Conservation (phyloP, 306 rosid species). For the Biancaea sappan region DNA sequence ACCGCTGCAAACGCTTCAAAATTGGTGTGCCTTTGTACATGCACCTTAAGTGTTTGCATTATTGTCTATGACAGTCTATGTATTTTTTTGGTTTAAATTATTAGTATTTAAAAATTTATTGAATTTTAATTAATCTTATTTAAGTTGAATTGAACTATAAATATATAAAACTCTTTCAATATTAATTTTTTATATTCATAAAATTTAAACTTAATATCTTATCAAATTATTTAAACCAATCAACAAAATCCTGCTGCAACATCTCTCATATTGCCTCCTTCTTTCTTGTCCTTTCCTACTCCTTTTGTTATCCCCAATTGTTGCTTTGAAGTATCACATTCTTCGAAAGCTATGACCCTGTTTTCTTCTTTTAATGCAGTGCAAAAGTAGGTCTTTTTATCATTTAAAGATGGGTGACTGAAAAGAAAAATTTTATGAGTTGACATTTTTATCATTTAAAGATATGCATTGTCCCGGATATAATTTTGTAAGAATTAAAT, state of each 20-base stretch:
- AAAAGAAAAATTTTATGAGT: constrained; percentile 33
- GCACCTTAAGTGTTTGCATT: constrained; percentile 33
- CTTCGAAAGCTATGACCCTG: constrained; percentile 54
- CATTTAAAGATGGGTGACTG: constrained; percentile 47
- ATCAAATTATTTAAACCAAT: too few species aligned
- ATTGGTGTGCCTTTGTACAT: constrained; percentile 46
- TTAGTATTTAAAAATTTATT: too few species aligned
- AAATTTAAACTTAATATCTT: too few species aligned
- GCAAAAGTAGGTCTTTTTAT: constrained; percentile 71
- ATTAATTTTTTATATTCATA: too few species aligned
- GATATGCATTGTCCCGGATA: too few species aligned
- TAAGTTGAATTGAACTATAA: too few species aligned
- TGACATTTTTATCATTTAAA: too few species aligned
- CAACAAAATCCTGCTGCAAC: constrained; percentile 10
- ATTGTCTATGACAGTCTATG: constrained; percentile 40
- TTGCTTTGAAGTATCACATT: constrained; percentile 46
- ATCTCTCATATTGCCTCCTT: constrained; percentile 40
- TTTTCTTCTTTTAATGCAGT: constrained; percentile 79
- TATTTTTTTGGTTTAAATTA: too few species aligned
- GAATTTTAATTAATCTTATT: too few species aligned
- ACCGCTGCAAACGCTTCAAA: constrained; percentile 46
- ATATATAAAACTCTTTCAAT: too few species aligned
- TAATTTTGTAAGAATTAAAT: too few species aligned
- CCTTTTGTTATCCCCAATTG: constrained; percentile 40
- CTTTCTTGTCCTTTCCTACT: constrained; percentile 39